These are phyloP conservation scores for Ochetophila trinervis DNA, from an alignment of 306 rosid species.

Conservation along the genomic window DNA sequence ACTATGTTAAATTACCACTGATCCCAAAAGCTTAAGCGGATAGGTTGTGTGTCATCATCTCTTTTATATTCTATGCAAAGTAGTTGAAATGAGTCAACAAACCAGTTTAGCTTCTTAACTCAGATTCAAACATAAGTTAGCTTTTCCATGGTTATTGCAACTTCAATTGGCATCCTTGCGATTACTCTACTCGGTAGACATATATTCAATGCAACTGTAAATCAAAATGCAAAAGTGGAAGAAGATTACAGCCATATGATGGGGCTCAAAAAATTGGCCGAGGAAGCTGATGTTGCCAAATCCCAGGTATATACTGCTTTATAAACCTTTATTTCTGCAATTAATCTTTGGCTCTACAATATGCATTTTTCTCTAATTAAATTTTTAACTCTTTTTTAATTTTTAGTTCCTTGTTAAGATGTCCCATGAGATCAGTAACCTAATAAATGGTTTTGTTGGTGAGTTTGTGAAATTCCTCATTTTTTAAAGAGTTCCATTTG, in stretches of 20 bases:
- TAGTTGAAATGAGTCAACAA: slow-evolving; percentile 16
- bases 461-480: slow-evolving; percentile 27
- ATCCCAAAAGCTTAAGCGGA: too few species aligned
- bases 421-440: slow-evolving; percentile 97
- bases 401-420: slow-evolving; percentile 93
- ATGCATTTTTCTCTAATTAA: slow-evolving; percentile 23
- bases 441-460: slow-evolving; percentile 98
- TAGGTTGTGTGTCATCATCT: too few species aligned
- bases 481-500: slow-evolving; percentile 8
- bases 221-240: slow-evolving; percentile 86
- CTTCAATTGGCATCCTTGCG: slow-evolving; percentile 70
- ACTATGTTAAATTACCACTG: too few species aligned
- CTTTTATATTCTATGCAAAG: not conserved
- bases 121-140: slow-evolving; percentile 91
- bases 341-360: slow-evolving; percentile 8
- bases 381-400: not conserved
- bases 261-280: slow-evolving; percentile 84
- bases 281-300: slow-evolving; percentile 93
- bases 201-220: slow-evolving; percentile 78
- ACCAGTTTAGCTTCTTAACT: slow-evolving; percentile 27
- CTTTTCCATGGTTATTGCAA: slow-evolving; percentile 87
- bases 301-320: slow-evolving; percentile 61
- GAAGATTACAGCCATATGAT: slow-evolving; percentile 68
- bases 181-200: slow-evolving; percentile 78
- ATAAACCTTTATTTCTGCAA: not conserved